Evolutionary conservation across 257 asterid genomes (phyloP).

Genomic region (Catharanthus roseus): DNA sequence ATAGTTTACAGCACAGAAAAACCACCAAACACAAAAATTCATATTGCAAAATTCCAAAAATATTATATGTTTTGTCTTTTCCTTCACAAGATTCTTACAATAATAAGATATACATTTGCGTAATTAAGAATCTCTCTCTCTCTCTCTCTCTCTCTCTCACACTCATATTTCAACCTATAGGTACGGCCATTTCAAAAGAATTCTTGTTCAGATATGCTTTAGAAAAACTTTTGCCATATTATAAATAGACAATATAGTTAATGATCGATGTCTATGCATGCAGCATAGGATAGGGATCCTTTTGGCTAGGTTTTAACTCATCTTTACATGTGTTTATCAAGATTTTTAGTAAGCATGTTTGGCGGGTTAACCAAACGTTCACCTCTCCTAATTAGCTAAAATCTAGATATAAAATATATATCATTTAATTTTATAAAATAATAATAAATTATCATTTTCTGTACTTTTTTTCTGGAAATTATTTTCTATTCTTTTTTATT

Average conservation of each 20-base stretch:
- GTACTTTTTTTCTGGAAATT: too few species aligned
- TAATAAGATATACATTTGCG: too few species aligned
- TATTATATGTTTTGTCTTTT: background rate
- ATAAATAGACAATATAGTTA: background rate
- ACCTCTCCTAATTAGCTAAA: too few species aligned
- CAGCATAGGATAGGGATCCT: background rate
- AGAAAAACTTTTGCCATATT: background rate
- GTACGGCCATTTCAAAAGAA: background rate
- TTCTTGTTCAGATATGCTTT: background rate
- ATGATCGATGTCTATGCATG: background rate
- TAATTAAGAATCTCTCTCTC: too few species aligned
- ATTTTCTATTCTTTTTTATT: too few species aligned
- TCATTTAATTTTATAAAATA: too few species aligned
- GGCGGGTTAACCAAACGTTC: too few species aligned
- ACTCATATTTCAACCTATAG: background rate
- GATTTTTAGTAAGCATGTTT: background rate
- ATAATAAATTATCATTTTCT: too few species aligned
- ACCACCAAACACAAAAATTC: background rate
- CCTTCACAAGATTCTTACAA: background rate
- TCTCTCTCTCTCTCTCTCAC: too few species aligned
- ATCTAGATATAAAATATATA: too few species aligned
- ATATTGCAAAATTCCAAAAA: conserved; percentile 5
- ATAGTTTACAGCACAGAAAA: background rate
- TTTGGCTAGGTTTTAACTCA: too few species aligned
- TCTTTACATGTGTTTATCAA: too few species aligned